Percentiles rank a stretch among this genome's conserved stretches.
These are phyloP conservation scores for Starmerella apis DNA, from an alignment of 805 yeast species.

Conservation along the genomic window DNA sequence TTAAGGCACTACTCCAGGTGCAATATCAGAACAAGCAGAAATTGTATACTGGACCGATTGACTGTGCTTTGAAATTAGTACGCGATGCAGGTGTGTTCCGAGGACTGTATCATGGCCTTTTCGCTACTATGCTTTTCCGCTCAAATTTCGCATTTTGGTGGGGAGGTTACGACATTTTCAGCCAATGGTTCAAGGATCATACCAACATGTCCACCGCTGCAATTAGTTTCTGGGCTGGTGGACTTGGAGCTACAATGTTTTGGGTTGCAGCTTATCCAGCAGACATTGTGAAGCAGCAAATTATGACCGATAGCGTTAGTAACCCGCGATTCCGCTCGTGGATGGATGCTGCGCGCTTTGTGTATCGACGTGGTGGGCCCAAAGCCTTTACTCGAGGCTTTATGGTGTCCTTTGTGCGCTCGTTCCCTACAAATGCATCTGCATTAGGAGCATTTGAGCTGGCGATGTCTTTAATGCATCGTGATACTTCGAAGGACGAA, in stretches of 20 bases:
- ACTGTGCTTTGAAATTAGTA: conserved; percentile 41
- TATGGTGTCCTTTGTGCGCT: conserved; percentile 62
- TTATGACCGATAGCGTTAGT: conserved; percentile 67
- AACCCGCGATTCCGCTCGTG: conserved; percentile 64
- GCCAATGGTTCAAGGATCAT: conserved; percentile 53
- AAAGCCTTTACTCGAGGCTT: conserved; percentile 73
- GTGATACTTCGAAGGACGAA: conserved; percentile 1
- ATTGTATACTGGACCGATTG: conserved; percentile 66
- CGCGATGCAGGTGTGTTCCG: conserved; percentile 46
- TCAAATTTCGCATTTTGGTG: conserved; percentile 85
- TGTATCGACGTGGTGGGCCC: conserved; percentile 49
- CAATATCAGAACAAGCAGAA: conserved; percentile 72
- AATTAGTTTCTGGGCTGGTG: conserved; percentile 86
- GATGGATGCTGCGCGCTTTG: conserved; percentile 58
- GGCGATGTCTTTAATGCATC: conserved; percentile 40
- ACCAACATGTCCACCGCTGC: conserved; percentile 59
- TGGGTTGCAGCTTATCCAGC: conserved; percentile 86
- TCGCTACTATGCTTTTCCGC: conserved; percentile 80
- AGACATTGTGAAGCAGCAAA: conserved; percentile 77
- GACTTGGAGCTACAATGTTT: conserved; percentile 65
- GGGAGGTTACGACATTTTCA: conserved; percentile 81
- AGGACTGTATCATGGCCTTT: conserved; percentile 70
- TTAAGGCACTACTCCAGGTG: conserved; percentile 80
- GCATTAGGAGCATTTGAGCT: conserved; percentile 84
- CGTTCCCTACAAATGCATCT: conserved; percentile 91